Conservation (phyloP, 192 early-diverging fungal genomes). For the Coemansia sp. region DNA sequence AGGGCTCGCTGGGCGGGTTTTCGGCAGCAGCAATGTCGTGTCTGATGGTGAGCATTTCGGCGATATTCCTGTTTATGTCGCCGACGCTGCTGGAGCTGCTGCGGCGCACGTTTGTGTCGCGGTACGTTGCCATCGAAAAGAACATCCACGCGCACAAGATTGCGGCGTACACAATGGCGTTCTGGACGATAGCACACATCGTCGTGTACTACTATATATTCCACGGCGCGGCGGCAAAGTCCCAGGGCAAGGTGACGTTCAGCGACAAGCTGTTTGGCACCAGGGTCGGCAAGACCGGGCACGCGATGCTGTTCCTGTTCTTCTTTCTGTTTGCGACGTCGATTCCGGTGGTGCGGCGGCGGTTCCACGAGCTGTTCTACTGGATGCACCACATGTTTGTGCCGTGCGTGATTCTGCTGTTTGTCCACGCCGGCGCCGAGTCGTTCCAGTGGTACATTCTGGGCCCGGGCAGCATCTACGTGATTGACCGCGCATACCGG, state of each 20-base stretch:
- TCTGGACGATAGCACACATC: conserved; percentile 68
- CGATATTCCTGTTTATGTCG: conserved; percentile 74
- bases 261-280: conserved; percentile 55
- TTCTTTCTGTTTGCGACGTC: conserved; percentile 38
- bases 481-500: conserved; percentile 66
- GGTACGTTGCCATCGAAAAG: conserved; percentile 76
- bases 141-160: conserved; percentile 82
- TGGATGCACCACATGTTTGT: conserved; percentile 87
- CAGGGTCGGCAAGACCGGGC: conserved; percentile 71
- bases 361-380: conserved; percentile 73
- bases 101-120: conserved; percentile 68
- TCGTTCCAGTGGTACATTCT: conserved; percentile 79
- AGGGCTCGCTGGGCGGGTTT: conserved; percentile 44
- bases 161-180: conserved; percentile 70
- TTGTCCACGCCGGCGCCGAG: conserved; percentile 72
- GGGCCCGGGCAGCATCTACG: conserved; percentile 62
- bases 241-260: conserved; percentile 43
- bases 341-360: conserved; percentile 34
- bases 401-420: conserved; percentile 63
- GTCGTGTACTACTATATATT: conserved; percentile 76
- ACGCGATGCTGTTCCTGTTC: conserved; percentile 49
- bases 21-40: conserved; percentile 42
- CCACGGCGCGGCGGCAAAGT: conserved; percentile 24
- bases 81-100: conserved; percentile 72
- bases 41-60: conserved; percentile 55